Percentiles rank a stretch among this genome's conserved stretches.
Evolutionary conservation across 228 moss, liverwort and hornwort genomes (phyloP).

Genomic region (Sphagnum fallax): DNA sequence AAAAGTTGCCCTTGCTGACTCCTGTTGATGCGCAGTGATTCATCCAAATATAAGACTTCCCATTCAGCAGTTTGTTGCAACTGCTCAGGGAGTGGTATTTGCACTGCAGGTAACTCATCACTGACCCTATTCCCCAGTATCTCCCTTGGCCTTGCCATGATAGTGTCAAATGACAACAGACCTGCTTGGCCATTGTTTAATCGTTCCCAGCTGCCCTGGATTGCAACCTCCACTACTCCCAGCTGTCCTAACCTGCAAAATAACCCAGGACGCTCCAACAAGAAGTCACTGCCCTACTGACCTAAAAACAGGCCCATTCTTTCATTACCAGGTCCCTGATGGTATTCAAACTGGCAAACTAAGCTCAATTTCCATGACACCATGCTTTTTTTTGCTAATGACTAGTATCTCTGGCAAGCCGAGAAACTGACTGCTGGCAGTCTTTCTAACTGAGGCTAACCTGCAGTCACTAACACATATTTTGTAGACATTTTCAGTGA

Average conservation of each 20-base stretch:
- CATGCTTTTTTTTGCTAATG: not conserved
- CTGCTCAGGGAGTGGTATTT: slow-evolving; percentile 46
- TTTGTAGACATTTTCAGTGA: too few relatives aligned
- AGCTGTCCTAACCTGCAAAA: slow-evolving; percentile 70
- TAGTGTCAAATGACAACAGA: slow-evolving; percentile 71
- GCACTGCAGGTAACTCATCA: slow-evolving; percentile 60
- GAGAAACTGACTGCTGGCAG: too few relatives aligned
- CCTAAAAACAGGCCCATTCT: not conserved
- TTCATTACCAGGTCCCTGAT: not conserved
- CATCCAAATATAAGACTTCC: slow-evolving; percentile 77
- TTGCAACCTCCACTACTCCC: slow-evolving; percentile 67
- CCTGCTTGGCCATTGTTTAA: slow-evolving; percentile 70
- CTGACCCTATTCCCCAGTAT: slow-evolving; percentile 56
- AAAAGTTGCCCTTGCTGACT: slow-evolving; percentile 56
- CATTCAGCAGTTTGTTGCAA: slow-evolving; percentile 65
- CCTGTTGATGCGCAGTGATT: slow-evolving; percentile 66
- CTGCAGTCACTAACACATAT: too few relatives aligned
- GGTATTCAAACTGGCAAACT: not conserved
- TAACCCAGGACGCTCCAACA: not conserved
- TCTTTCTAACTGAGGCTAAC: too few relatives aligned
- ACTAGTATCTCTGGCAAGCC: too few relatives aligned
- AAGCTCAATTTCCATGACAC: not conserved
- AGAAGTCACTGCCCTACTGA: not conserved
- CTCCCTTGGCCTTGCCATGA: slow-evolving; percentile 68
- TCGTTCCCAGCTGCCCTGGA: slow-evolving; percentile 88